Evolutionary conservation across 345 rosid genomes (phyloP).

Genomic region (Adansonia digitata): DNA sequence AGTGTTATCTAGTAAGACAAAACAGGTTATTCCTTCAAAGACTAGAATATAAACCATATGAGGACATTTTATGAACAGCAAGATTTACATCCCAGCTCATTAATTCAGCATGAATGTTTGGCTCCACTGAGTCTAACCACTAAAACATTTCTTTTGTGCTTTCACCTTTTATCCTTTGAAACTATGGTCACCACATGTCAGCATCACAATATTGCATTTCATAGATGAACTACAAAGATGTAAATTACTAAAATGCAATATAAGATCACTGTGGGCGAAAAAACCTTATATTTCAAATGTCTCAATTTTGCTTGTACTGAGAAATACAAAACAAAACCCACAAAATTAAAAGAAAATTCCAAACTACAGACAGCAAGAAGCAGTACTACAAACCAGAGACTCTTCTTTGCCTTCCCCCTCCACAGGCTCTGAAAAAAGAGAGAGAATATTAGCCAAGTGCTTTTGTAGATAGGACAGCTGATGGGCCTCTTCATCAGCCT

Average conservation of each 20-base stretch:
- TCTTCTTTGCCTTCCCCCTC: conserved; percentile 93
- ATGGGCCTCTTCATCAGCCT: conserved; percentile 96
- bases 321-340: conserved; percentile 1
- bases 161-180: neutral
- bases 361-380: conserved; percentile 7
- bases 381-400: conserved; percentile 57
- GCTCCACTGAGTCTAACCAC: neutral
- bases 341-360: neutral
- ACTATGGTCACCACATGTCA: neutral
- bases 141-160: neutral
- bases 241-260: neutral
- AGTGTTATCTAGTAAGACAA: neutral
- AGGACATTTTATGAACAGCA: neutral
- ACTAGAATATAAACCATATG: neutral
- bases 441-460: conserved; percentile 79
- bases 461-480: conserved; percentile 93
- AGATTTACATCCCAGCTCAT: conserved; percentile 2
- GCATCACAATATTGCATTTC: neutral
- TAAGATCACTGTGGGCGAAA: neutral
- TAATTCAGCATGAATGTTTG: neutral
- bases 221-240: neutral
- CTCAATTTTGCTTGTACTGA: neutral
- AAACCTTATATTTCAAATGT: neutral
- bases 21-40: neutral
- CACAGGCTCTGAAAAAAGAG: conserved; percentile 83